Evolutionary conservation across 345 rosid genomes (phyloP).

Genomic region (Cochlearia excelsa): DNA sequence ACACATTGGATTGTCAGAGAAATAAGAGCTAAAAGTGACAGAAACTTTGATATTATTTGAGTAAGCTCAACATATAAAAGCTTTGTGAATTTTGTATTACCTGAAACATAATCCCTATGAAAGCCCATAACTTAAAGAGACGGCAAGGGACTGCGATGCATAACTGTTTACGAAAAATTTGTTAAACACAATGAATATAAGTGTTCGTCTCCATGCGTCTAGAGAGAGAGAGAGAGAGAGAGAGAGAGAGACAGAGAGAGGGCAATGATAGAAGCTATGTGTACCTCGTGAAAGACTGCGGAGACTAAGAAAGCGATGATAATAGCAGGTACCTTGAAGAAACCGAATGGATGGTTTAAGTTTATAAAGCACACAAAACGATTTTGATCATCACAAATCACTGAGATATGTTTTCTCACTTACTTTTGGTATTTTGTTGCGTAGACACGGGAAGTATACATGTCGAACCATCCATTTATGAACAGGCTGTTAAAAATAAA

Average conservation of each 20-base stretch:
- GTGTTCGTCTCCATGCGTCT: background rate
- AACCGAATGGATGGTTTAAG: slow-evolving; percentile 7
- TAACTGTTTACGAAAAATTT: slow-evolving; percentile 42
- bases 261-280: background rate
- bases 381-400: slow-evolving; percentile 46
- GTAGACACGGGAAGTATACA: slow-evolving; percentile 85
- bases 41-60: background rate
- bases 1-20: slow-evolving; percentile 13
- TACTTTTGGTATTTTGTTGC: slow-evolving; percentile 79
- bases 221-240: background rate
- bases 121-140: slow-evolving; percentile 92
- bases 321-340: slow-evolving; percentile 59
- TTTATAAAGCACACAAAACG: slow-evolving; percentile 24
- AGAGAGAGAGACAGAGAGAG: background rate
- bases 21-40: background rate
- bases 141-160: slow-evolving; percentile 98
- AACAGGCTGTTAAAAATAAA: slow-evolving; percentile 71
- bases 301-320: slow-evolving; percentile 78
- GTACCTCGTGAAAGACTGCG: slow-evolving; percentile 95
- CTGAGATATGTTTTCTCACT: slow-evolving; percentile 2
- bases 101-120: slow-evolving; percentile 94
- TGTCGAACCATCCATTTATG: slow-evolving; percentile 99
- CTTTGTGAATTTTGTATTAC: slow-evolving; percentile 33
- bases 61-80: background rate
- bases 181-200: background rate